phyloP scores from a whole-genome alignment of 352 stramenopile genomes.

The Chrysophaeum taylorii region DNA sequence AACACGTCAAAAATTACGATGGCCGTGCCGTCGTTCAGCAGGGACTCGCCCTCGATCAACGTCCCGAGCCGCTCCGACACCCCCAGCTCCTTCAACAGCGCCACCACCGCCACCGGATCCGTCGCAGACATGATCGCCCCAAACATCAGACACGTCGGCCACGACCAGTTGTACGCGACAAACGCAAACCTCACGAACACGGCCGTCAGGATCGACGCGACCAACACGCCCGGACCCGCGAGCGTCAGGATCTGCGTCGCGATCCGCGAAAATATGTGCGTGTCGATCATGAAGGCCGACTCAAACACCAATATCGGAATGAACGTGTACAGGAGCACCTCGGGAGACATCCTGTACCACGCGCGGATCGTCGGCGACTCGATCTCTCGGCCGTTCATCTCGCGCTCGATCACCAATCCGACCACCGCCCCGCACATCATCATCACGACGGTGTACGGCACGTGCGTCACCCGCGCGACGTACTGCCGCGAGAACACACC shows the following conservation, averaged over 20 bases:
- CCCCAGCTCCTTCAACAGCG: slow-evolving; percentile 40
- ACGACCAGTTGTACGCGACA: slow-evolving; percentile 28
- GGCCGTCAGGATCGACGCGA: slow-evolving; percentile 31
- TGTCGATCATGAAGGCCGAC: slow-evolving; percentile 1
- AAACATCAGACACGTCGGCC: slow-evolving; percentile 34
- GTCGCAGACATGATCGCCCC: slow-evolving; percentile 43
- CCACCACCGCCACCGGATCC: slow-evolving; percentile 47
- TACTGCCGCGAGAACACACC: neutral
- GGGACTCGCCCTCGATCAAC: slow-evolving; percentile 35
- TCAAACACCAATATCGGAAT: neutral
- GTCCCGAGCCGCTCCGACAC: slow-evolving; percentile 25
- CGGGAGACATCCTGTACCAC: neutral
- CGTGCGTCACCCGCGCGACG: neutral
- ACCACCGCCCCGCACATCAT: too few relatives aligned
- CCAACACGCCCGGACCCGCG: slow-evolving; percentile 33
- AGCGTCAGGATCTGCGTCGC: slow-evolving; percentile 30
- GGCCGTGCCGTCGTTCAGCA: slow-evolving; percentile 38
- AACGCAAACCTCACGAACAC: slow-evolving; percentile 25
- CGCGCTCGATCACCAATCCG: too few relatives aligned
- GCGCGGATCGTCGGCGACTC: neutral
- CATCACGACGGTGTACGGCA: too few relatives aligned
- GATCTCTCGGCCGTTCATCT: too few relatives aligned
- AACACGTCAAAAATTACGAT: slow-evolving; percentile 38
- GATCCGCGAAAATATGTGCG: neutral
- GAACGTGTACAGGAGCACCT: neutral